phyloP scores from a whole-genome alignment of 2,329 filamentous ascomycete genomes.

The Microdochium trichocladiopsis region DNA sequence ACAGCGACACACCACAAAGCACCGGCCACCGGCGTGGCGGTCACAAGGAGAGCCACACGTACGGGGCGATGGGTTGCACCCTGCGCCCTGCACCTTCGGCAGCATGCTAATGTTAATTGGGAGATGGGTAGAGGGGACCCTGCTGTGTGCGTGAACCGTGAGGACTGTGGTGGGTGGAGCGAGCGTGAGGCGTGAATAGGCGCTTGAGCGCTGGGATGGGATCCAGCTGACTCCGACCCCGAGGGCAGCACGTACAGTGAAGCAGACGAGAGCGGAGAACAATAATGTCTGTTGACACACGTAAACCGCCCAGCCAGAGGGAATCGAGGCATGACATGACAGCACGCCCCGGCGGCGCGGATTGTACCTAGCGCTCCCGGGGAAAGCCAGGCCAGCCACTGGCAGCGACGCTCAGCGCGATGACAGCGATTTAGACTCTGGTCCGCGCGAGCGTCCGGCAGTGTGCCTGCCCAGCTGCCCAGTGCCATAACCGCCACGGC shows the following conservation, averaged over 20 bases:
- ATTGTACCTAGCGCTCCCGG: background rate
- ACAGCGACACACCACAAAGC: background rate
- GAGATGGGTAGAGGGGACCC: background rate
- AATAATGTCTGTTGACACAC: no score
- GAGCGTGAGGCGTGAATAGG: no score
- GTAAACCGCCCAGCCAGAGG: background rate
- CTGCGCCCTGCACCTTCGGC: background rate
- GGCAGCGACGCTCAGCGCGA: background rate
- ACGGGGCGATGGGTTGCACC: background rate
- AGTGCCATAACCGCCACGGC: background rate
- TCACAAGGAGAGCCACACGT: background rate
- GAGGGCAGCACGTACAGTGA: background rate
- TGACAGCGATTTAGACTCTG: background rate
- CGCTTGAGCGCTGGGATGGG: no score
- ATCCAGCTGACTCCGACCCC: background rate
- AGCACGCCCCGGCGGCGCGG: background rate
- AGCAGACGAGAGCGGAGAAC: background rate
- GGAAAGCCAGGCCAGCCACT: background rate
- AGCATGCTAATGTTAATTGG: background rate
- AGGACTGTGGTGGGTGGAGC: no score
- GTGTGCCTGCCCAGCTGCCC: background rate
- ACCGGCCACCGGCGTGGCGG: background rate
- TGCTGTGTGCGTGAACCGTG: no score
- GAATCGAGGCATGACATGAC: no score
- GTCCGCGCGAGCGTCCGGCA: background rate